phyloP scores from a whole-genome alignment of 2,329 filamentous ascomycete genomes.

The Stachybotrys chartarum region DNA sequence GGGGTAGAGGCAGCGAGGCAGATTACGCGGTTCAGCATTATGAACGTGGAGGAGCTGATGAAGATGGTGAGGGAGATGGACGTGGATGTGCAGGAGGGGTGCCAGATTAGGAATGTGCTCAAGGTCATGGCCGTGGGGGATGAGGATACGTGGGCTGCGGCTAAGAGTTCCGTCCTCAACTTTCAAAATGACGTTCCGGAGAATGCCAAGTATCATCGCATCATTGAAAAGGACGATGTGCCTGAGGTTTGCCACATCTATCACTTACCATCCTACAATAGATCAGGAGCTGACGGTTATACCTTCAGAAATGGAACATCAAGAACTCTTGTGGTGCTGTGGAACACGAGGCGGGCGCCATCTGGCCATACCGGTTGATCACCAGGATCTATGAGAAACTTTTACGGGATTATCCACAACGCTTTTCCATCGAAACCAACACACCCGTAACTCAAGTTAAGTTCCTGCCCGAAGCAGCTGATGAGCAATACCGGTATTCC shows the following conservation, averaged over 20 bases:
- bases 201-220: conserved; percentile 8
- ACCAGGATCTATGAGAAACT: conserved; percentile 31
- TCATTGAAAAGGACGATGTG: conserved; percentile 10
- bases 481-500: conserved; percentile 22
- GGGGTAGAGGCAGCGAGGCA: conserved; percentile 28
- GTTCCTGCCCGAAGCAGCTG: conserved; percentile 4
- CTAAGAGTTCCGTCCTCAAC: conserved; percentile 8
- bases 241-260: conserved; percentile 8
- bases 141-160: conserved; percentile 8
- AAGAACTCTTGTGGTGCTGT: conserved; percentile 24
- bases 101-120: conserved; percentile 10
- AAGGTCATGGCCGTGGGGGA: conserved; percentile 14
- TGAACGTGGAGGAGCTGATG: conserved; percentile 22
- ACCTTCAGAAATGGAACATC: conserved; percentile 12
- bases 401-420: conserved; percentile 16
- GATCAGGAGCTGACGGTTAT: neutral
- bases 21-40: conserved; percentile 33
- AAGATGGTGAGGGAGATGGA: conserved; percentile 10
- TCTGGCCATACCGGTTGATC: conserved; percentile 42
- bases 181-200: conserved; percentile 11
- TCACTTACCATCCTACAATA: neutral
- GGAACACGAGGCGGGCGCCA: conserved; percentile 32
- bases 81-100: conserved; percentile 6
- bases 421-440: conserved; percentile 27
- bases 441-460: conserved; percentile 20